A percentile compares a stretch with the other conserved stretches of the same genome.
Conservation (phyloP, 208 protist species). For the Trypanosoma grayi region DNA sequence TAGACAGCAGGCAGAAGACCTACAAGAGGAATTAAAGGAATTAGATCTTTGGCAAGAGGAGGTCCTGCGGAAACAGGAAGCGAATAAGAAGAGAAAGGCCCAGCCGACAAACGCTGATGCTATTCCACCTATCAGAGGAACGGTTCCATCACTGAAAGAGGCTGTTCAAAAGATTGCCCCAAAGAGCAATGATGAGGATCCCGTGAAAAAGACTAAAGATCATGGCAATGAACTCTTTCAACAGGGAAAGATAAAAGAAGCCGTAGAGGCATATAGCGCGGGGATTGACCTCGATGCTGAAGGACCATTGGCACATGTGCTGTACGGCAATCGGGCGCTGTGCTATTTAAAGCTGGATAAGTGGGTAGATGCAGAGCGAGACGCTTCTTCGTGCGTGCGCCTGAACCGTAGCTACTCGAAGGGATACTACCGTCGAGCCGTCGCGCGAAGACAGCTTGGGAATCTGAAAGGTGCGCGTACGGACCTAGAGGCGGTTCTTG, state of each 20-base stretch:
- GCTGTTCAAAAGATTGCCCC: conserved; percentile 38
- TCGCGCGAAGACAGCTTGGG: conserved; percentile 79
- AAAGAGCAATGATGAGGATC: conserved; percentile 33
- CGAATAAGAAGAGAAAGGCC: conserved; percentile 30
- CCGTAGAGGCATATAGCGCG: conserved; percentile 72
- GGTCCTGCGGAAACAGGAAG: conserved; percentile 38
- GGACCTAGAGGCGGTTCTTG: conserved; percentile 85
- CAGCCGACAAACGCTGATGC: conserved; percentile 9
- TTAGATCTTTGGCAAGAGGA: conserved; percentile 79
- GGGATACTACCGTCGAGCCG: conserved; percentile 82
- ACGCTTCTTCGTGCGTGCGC: conserved; percentile 74
- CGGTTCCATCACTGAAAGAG: conserved; percentile 83
- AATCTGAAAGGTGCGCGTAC: conserved; percentile 81
- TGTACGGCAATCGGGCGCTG: conserved; percentile 87
- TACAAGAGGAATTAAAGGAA: conserved; percentile 84
- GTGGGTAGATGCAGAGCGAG: conserved; percentile 79
- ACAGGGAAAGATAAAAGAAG: conserved; percentile 62
- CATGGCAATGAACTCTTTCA: conserved; percentile 86
- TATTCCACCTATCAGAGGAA: conserved; percentile 78
- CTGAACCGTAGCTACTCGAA: conserved; percentile 85
- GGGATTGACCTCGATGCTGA: conserved; percentile 86
- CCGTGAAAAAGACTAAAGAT: conserved; percentile 69
- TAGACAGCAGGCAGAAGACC: conserved; percentile 80
- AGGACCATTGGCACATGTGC: conserved; percentile 54
- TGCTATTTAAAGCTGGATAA: conserved; percentile 75